Percentiles rank a stretch among this genome's conserved stretches.
Evolutionary conservation across 768 basidiomycete genomes (phyloP).

Genomic region (Lactarius deliciosus): DNA sequence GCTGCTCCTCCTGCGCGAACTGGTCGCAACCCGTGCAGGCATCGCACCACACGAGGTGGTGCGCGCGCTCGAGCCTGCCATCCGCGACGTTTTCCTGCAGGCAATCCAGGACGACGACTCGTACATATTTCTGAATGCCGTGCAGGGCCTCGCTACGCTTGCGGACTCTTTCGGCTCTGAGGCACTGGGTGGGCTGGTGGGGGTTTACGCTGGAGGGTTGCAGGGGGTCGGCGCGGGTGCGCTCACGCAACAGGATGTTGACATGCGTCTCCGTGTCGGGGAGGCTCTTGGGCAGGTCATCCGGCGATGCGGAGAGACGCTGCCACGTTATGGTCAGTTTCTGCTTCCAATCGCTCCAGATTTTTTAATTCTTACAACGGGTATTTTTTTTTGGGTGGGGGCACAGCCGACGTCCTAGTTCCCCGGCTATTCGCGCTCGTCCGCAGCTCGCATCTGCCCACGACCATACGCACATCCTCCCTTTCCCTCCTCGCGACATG

Average conservation of each 20-base stretch:
- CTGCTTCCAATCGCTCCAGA: not conserved
- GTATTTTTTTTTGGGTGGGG: not conserved
- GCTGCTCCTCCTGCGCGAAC: constrained; percentile 73
- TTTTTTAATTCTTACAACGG: constrained; percentile 20
- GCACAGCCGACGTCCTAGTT: constrained; percentile 64
- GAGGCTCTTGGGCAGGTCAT: constrained; percentile 84
- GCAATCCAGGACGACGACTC: constrained; percentile 89
- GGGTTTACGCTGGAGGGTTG: constrained; percentile 57
- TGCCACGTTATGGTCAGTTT: constrained; percentile 64
- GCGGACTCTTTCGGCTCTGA: constrained; percentile 76
- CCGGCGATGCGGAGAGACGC: constrained; percentile 63
- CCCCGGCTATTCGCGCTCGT: constrained; percentile 69
- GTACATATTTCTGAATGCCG: constrained; percentile 91
- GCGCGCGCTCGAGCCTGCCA: constrained; percentile 71
- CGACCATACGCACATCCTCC: constrained; percentile 67
- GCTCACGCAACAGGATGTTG: constrained; percentile 62
- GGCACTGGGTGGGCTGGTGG: constrained; percentile 64
- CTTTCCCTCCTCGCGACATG: constrained; percentile 74
- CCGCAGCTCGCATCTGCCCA: constrained; percentile 60
- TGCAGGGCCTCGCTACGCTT: constrained; percentile 87
- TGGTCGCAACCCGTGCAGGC: constrained; percentile 50
- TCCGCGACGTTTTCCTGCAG: constrained; percentile 84
- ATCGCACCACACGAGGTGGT: constrained; percentile 41
- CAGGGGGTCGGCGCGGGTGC: constrained; percentile 49
- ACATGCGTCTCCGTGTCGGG: constrained; percentile 72